These are phyloP conservation scores for Zelopaecilomyces penicillatus DNA, from an alignment of 2,329 filamentous ascomycete species.

Conservation along the genomic window DNA sequence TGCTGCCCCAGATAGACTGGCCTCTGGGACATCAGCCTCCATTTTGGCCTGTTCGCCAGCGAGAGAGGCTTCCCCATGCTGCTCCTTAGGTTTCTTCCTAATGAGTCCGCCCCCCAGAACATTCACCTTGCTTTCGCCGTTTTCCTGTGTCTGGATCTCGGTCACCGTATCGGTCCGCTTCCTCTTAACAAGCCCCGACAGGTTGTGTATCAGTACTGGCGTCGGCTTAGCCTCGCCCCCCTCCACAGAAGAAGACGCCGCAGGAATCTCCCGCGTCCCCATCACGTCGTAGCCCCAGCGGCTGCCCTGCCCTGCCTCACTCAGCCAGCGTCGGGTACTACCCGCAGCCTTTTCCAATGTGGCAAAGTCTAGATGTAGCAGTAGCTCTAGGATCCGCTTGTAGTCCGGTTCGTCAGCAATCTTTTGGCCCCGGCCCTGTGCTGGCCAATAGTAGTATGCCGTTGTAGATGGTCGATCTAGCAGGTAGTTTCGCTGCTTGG, in stretches of 20 bases:
- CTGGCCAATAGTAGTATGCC: constrained; percentile 58
- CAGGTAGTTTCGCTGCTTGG: constrained; percentile 41
- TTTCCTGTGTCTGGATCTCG: constrained; percentile 8
- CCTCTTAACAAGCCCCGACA: constrained; percentile 40
- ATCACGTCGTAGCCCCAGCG: constrained; percentile 44
- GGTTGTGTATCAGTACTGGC: constrained; percentile 32
- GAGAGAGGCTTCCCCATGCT: constrained; percentile 9
- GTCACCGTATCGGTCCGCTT: constrained; percentile 29
- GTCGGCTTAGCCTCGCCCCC: constrained; percentile 7
- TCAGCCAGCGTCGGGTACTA: constrained; percentile 63
- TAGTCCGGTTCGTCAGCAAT: constrained; percentile 58
- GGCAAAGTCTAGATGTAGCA: constrained; percentile 67
- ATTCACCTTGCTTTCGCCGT: constrained; percentile 28
- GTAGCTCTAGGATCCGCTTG: constrained; percentile 57
- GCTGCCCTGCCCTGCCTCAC: constrained; percentile 51
- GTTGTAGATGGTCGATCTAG: constrained; percentile 43
- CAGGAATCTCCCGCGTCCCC: constrained; percentile 30
- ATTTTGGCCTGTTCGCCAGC: constrained; percentile 5
- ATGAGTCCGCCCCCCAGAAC: constrained; percentile 39
- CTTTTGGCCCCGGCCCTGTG: constrained; percentile 51
- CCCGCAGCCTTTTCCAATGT: constrained; percentile 51
- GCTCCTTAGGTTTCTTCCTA: constrained; percentile 45
- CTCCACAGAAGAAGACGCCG: constrained; percentile 3
- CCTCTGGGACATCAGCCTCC: constrained; percentile 7
- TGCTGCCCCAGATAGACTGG: constrained; percentile 40